Conservation (phyloP, 495 filamentous ascomycete species). For the Podospora anserina region DNA sequence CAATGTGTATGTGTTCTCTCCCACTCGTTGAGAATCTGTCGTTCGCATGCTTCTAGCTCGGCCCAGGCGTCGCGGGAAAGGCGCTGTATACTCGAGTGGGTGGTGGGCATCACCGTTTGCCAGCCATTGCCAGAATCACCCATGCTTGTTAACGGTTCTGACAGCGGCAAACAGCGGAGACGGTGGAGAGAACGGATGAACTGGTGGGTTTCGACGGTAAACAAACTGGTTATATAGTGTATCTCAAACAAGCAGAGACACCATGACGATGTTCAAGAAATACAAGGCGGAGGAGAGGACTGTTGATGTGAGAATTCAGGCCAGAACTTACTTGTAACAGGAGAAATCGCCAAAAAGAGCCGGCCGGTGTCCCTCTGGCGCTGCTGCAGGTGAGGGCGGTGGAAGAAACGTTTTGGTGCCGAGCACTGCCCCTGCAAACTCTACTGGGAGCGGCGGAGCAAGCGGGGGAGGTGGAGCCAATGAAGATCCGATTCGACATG, state of each 20-base stretch:
- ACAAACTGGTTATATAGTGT: neutral
- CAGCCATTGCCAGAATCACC: conserved; percentile 31
- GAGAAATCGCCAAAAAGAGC: neutral
- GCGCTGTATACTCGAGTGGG: conserved; percentile 31
- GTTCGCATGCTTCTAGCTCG: conserved; percentile 32
- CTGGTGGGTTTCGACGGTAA: neutral
- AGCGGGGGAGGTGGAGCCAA: conserved; percentile 14
- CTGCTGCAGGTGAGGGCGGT: neutral
- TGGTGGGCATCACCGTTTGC: conserved; percentile 34
- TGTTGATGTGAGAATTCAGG: neutral
- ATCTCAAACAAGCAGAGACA: conserved; percentile 3
- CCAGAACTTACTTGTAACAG: neutral
- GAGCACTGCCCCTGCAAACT: conserved; percentile 20
- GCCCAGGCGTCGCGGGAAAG: conserved; percentile 18
- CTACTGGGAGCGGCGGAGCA: conserved; percentile 9
- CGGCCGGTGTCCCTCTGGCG: neutral
- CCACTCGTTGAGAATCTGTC: conserved; percentile 34
- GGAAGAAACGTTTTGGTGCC: conserved; percentile 9
- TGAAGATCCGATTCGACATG: neutral
- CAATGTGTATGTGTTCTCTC: conserved; percentile 30
- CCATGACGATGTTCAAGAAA: neutral
- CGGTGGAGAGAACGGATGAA: conserved; percentile 18
- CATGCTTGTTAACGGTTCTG: conserved; percentile 24
- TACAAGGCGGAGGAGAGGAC: neutral
- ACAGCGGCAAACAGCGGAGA: conserved; percentile 8